Percentiles rank a stretch among this genome's conserved stretches.
Conservation (phyloP, 176 grass and related monocot genomes). For the Ampelocalamus luodianensis region DNA sequence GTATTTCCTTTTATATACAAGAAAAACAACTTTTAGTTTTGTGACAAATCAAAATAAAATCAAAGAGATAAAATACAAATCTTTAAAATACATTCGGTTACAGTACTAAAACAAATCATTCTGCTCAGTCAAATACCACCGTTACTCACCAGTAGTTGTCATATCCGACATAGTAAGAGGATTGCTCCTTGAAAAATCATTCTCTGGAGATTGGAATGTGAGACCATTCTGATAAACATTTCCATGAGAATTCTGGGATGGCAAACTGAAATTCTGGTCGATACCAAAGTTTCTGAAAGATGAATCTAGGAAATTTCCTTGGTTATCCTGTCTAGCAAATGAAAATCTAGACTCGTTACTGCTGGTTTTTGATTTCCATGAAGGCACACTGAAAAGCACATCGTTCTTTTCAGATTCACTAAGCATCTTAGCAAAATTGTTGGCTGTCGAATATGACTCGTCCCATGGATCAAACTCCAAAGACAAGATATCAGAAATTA, state of each 20-base stretch:
- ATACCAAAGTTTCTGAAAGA: conserved; percentile 52
- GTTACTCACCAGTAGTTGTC: conserved; percentile 55
- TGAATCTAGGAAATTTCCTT: conserved; percentile 53
- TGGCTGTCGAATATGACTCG: conserved; percentile 61
- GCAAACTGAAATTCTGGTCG: conserved; percentile 58
- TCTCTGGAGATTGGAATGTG: conserved; percentile 52
- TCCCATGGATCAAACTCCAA: conserved; percentile 97
- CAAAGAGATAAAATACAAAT: conserved; percentile 17
- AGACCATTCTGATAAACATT: conserved; percentile 53
- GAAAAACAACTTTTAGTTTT: conserved; percentile 2
- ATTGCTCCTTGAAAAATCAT: conserved; percentile 42
- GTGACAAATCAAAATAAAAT: conserved; percentile 15
- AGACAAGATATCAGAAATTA: conserved; percentile 86
- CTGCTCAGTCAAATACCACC: conserved; percentile 22
- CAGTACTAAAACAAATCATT: conserved; percentile 25
- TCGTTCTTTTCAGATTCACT: conserved; percentile 62
- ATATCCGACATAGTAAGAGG: conserved; percentile 46
- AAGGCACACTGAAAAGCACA: conserved; percentile 38
- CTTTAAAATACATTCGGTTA: conserved; percentile 16
- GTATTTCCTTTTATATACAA: conserved; percentile 15
- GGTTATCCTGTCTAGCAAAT: conserved; percentile 93
- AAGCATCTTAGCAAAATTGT: conserved; percentile 72
- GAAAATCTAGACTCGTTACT: conserved; percentile 86
- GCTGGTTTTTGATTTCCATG: conserved; percentile 61
- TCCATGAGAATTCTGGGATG: conserved; percentile 55